Conservation (phyloP, 768 basidiomycete species). For the Mycena latifolia region DNA sequence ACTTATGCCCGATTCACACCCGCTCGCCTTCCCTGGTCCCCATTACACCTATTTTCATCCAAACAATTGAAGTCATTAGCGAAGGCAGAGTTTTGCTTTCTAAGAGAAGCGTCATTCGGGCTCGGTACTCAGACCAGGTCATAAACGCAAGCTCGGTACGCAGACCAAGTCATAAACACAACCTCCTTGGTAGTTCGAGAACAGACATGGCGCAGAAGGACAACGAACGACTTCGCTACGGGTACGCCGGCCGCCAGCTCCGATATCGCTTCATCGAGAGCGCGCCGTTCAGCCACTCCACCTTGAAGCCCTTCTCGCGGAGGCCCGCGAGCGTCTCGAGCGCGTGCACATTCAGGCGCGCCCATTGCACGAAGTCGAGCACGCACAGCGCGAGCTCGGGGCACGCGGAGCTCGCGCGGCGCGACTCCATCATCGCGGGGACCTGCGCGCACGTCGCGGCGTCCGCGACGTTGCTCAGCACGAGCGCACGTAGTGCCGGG, state of each 20-base stretch:
- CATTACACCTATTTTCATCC: no score
- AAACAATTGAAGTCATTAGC: no score
- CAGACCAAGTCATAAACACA: no score
- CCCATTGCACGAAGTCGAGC: conserved; percentile 19
- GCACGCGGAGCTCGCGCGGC: not conserved
- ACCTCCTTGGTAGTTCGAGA: no score
- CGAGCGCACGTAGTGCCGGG: not conserved
- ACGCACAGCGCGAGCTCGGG: conserved; percentile 1
- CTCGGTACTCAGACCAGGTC: no score
- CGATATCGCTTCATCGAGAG: conserved; percentile 18
- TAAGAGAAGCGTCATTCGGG: no score
- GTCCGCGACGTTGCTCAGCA: conserved; percentile 10
- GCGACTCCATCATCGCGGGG: conserved; percentile 9
- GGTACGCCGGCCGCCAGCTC: conserved; percentile 6
- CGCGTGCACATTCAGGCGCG: conserved; percentile 3
- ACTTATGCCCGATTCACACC: no score
- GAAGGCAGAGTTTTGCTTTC: no score
- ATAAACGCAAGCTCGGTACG: no score
- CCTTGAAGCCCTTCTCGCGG: not conserved
- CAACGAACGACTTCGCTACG: no score
- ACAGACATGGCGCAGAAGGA: no score
- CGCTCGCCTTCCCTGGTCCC: no score
- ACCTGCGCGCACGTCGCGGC: conserved; percentile 14
- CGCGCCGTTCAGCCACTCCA: conserved; percentile 15
- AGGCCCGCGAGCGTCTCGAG: not conserved